Evolutionary conservation across 2,329 filamentous ascomycete genomes (phyloP), one percentile per base, ranked within the genome.

Genomic region (Cladosporium sp.): DNA sequence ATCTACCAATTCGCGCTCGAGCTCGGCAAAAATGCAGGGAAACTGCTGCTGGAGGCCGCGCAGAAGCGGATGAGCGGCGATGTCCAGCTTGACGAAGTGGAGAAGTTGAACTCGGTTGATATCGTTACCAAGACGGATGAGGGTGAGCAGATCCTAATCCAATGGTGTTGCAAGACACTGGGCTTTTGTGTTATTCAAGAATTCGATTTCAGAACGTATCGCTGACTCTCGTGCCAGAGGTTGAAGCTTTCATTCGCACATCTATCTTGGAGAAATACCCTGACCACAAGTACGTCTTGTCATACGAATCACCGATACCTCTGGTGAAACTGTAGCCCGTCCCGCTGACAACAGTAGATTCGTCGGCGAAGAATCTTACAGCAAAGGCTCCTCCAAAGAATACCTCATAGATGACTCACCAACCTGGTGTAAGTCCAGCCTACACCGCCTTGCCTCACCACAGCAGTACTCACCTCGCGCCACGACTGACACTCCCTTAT

Each of bases 41-140:
- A 78, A 50, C 76, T 87, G 63, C 75, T 90, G 40, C 78, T 86
- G 65, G 76, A 82, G 44, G 82, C 80, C 10, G 80, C 84, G n/a
- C 74, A 78, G 58, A 66, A 75, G 57, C 76, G 83, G 33, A 79
- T 78, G 60, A 71, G 69, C 9, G 72, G 70, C 35, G 57, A 54
- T 64, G 48, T 59, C 11, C 56, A 65, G 37, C 68, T 76, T 55
- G 61, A 62, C 1, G 75, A 78, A 51, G 70, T 75, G 7, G 84
- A 89, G 69, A 91, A 91, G 67, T 83, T 87, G 59, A 89, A 81
- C 64, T 78, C 85, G 1, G 86, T 90, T 9, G 87, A 90, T 66
- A 80, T 90, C 56, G 86, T 90, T 16, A 90, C 86, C 9, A 81
- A 89, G 70, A 86, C 84, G 0, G 86, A 90, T 64, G 79, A 86